Percentiles rank a stretch among this genome's conserved stretches.
Evolutionary conservation across 1,284 basidiomycete genomes (phyloP).

Genomic region (Meira nashicola): DNA sequence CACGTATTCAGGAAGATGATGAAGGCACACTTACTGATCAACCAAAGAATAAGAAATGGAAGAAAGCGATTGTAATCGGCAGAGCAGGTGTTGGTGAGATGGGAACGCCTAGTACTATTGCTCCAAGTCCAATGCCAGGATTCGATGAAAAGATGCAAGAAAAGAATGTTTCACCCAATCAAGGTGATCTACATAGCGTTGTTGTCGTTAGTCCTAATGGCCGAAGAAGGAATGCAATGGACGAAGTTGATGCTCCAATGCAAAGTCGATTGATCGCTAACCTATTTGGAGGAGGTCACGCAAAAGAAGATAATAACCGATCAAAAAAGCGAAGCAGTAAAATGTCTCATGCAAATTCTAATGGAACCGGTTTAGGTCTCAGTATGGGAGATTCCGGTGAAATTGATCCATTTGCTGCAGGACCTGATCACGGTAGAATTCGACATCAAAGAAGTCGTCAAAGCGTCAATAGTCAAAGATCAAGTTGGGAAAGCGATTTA

Average conservation of each 20-base stretch:
- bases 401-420: constrained; percentile 6
- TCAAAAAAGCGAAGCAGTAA: background rate
- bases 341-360: background rate
- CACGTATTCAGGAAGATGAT: constrained; percentile 17
- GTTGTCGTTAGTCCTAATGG: background rate
- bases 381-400: constrained; percentile 10
- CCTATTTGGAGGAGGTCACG: constrained; percentile 4
- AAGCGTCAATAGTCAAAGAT: constrained; percentile 16
- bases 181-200: background rate
- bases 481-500: constrained; percentile 37
- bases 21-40: constrained; percentile 29
- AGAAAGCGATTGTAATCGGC: constrained; percentile 16
- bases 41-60: constrained; percentile 9
- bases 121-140: constrained; percentile 18
- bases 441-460: constrained; percentile 11
- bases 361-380: constrained; percentile 7
- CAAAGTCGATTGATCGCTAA: background rate
- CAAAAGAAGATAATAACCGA: background rate
- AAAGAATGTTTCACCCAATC: background rate
- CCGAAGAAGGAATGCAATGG: background rate
- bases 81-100: constrained; percentile 18
- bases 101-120: constrained; percentile 11
- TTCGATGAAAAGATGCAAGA: constrained; percentile 6
- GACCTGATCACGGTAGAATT: background rate
- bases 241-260: constrained; percentile 1